Evolutionary conservation across 169 alveolate genomes (phyloP), one percentile per base, ranked within the genome.

Genomic region (Plasmodium cynomolgi): DNA sequence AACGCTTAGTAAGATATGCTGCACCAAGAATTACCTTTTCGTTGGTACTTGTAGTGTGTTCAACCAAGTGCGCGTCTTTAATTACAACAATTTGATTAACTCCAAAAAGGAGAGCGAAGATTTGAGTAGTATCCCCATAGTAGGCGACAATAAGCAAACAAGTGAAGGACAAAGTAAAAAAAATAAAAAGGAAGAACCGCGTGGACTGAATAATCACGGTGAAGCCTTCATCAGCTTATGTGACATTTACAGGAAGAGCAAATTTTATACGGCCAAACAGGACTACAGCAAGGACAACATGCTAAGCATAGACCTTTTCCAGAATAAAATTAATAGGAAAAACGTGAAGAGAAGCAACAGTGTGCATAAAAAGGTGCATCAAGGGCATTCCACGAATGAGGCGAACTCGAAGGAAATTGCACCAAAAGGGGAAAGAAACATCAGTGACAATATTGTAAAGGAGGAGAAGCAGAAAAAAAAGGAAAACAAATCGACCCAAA

Each of bases 41-140:
- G 47, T 86, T 75, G 81, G 93, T 26, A 77, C 93, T 11, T 84
- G 62, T 37, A 72, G 72, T 44, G 75, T 84, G 33, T 75, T 77
- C 71, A 86, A 73, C 72, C 79, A 86, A 86, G 93, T 86, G 29
- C 85, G 83, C n/a, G 81, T 86, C 68, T 86, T 86, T 79, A 86
- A 86, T 86, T 86, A 75, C 72, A 79, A n/a, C 83, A 86, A 86
- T 58, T 75, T 86, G 44, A 20, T 75, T 11, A 77, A 50, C 68
- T 50, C 71, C 23, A 77, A 37, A 44, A 86, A 39, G 81, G 56
- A 11, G 68, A 58, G 58, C 56, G 85, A 74, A 84, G 71, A 71
- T 72, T 3, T 56, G 50, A 23, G 34, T 13, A 39, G 85, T 33
- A 86, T 54, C 11, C 15, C 15, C 23, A 15, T n/a, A 50, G 37